These are phyloP conservation scores for Clavulina sp. DNA, from an alignment of 768 basidiomycete genomes.

Conservation along the genomic window DNA sequence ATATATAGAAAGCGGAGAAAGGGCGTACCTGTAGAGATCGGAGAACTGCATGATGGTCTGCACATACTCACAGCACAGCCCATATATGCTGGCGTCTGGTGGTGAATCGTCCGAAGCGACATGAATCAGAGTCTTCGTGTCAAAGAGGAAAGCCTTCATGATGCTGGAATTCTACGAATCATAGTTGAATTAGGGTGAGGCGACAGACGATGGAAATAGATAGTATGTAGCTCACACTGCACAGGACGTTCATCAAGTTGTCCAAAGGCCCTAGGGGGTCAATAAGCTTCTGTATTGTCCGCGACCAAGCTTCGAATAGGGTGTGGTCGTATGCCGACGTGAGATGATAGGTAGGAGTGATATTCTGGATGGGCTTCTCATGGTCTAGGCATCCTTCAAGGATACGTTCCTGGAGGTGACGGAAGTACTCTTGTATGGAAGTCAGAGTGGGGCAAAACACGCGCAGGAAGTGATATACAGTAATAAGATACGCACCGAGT, in stretches of 20 bases:
- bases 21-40: constrained; percentile 58
- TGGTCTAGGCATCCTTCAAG: constrained; percentile 66
- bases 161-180: constrained; percentile 46
- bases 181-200: not conserved
- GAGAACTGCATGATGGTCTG: constrained; percentile 76
- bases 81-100: constrained; percentile 48
- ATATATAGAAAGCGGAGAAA: not conserved
- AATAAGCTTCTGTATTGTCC: constrained; percentile 72
- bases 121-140: constrained; percentile 66
- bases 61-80: constrained; percentile 80
- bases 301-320: constrained; percentile 81
- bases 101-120: constrained; percentile 90
- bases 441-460: not conserved
- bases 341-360: constrained; percentile 71
- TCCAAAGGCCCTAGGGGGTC: constrained; percentile 76
- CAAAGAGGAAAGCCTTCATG: constrained; percentile 87
- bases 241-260: constrained; percentile 72
- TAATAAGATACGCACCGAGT: constrained; percentile 36
- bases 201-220: not conserved
- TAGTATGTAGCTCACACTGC: constrained; percentile 32
- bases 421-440: constrained; percentile 53
- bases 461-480: not conserved
- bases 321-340: constrained; percentile 90
- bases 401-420: constrained; percentile 77
- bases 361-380: constrained; percentile 38